phyloP scores from a whole-genome alignment of 305 asterid species.

The Fraxinus sp. region DNA sequence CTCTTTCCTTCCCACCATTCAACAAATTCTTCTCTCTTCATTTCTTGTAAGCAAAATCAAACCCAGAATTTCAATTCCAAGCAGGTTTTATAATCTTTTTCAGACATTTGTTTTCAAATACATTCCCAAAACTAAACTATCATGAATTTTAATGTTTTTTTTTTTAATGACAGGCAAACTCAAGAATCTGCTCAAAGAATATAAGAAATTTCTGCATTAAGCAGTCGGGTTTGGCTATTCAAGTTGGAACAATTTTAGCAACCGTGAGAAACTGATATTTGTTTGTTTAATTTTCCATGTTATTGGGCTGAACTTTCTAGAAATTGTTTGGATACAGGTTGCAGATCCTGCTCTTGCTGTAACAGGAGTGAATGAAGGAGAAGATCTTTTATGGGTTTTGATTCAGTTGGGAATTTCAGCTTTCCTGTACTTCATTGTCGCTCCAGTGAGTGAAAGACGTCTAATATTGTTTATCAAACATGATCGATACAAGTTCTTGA shows the following conservation, averaged over 20 bases:
- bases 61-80: constrained; percentile 22
- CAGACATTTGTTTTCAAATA: not conserved
- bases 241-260: constrained; percentile 54
- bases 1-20: constrained; percentile 35
- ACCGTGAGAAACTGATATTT: constrained; percentile 38
- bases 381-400: constrained; percentile 55
- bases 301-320: not conserved
- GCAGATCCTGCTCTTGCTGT: constrained; percentile 71
- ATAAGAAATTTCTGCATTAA: constrained; percentile 21
- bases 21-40: constrained; percentile 28
- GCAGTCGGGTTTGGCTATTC: constrained; percentile 51
- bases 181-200: constrained; percentile 23
- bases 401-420: constrained; percentile 68
- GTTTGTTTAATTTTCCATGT: not conserved
- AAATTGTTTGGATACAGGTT: constrained; percentile 35
- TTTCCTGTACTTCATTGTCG: constrained; percentile 66
- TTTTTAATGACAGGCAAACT: constrained; percentile 31
- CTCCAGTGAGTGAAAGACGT: constrained; percentile 54
- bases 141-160: constrained; percentile 9
- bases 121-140: not conserved
- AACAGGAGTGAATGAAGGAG: constrained; percentile 68
- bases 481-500: not conserved
- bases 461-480: not conserved
- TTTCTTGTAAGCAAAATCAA: constrained; percentile 32
- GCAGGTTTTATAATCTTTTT: constrained; percentile 28